These are phyloP conservation scores for Lipomyces sp. DNA, from an alignment of 805 yeast species.

Conservation along the genomic window DNA sequence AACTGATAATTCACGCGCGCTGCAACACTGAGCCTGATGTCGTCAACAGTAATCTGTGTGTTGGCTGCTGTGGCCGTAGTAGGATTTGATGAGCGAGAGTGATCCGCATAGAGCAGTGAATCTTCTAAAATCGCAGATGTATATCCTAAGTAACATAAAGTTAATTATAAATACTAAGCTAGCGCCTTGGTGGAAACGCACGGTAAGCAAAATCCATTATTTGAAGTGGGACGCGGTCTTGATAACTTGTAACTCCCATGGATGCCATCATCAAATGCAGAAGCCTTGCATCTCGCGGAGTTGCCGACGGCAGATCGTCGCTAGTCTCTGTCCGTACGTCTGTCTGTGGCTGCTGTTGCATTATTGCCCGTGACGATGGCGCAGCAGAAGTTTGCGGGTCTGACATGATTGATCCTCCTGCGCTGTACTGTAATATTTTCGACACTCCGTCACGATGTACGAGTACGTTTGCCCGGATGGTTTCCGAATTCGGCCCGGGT, in stretches of 20 bases:
- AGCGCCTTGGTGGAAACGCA: neutral
- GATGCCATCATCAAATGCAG: constrained; percentile 90
- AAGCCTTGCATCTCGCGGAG: constrained; percentile 88
- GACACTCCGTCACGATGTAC: no score
- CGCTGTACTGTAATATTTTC: no score
- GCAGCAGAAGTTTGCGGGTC: neutral
- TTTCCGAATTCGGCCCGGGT: no score
- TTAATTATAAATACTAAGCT: neutral
- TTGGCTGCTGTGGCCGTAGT: constrained; percentile 27
- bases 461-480: no score
- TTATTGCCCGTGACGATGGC: neutral
- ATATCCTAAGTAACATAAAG: constrained; percentile 54
- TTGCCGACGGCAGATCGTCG: constrained; percentile 33
- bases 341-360: constrained; percentile 6
- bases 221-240: constrained; percentile 94
- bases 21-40: constrained; percentile 87
- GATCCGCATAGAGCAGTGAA: constrained; percentile 87
- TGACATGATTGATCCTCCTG: neutral
- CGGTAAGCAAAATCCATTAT: constrained; percentile 93
- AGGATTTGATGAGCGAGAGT: constrained; percentile 48
- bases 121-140: constrained; percentile 86
- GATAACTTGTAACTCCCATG: constrained; percentile 87
- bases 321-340: constrained; percentile 9
- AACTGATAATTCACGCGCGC: constrained; percentile 95
- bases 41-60: constrained; percentile 73